A percentile compares a stretch with the other conserved stretches of the same genome.
phyloP scores from a whole-genome alignment of 352 stramenopile genomes.

The Phytophthora vignae region DNA sequence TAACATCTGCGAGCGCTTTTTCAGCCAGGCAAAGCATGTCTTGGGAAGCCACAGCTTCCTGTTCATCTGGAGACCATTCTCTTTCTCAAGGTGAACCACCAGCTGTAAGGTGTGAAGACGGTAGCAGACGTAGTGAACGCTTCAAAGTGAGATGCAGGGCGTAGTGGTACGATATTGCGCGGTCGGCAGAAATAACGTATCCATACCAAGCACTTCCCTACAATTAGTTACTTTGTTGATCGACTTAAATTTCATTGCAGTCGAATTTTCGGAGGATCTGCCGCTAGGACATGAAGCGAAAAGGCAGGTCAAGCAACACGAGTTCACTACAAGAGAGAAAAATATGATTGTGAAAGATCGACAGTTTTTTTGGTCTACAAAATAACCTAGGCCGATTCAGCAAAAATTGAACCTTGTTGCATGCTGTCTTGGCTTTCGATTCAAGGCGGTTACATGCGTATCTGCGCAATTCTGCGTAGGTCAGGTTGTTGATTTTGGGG shows the following conservation, averaged over 20 bases:
- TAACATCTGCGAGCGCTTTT: neutral
- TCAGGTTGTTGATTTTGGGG: too few relatives aligned
- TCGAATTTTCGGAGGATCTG: neutral
- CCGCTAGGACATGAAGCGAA: too few relatives aligned
- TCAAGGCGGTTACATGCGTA: too few relatives aligned
- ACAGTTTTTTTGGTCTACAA: too few relatives aligned
- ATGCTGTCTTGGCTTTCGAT: too few relatives aligned
- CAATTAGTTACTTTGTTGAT: neutral
- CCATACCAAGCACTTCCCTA: neutral
- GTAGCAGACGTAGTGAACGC: neutral
- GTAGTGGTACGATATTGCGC: neutral
- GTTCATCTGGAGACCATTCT: neutral
- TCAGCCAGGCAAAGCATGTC: neutral
- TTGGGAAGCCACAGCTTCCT: neutral
- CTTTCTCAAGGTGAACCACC: neutral
- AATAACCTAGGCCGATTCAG: too few relatives aligned
- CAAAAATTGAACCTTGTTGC: too few relatives aligned
- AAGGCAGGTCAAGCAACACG: too few relatives aligned
- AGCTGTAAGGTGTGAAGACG: neutral
- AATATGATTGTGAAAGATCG: too few relatives aligned
- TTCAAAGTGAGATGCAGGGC: neutral
- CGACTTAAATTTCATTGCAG: neutral
- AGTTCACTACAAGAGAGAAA: too few relatives aligned
- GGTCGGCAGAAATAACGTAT: neutral
- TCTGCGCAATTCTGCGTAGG: too few relatives aligned